A percentile compares a stretch with the other conserved stretches of the same genome.
Evolutionary conservation across 768 basidiomycete species (phyloP).

Genomic region (Pholiota microspora): DNA sequence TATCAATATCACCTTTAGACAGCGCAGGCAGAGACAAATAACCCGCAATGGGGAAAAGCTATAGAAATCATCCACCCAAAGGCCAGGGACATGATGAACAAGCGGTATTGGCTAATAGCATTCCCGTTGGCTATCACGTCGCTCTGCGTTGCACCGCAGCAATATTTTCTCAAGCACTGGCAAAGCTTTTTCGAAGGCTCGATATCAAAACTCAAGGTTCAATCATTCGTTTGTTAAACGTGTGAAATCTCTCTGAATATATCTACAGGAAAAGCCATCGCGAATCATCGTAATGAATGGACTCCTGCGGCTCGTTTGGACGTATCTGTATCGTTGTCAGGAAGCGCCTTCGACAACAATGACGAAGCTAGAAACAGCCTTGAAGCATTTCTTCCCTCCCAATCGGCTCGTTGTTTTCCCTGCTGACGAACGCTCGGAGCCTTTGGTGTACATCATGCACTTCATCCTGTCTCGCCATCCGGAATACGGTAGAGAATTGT

Average conservation of each 20-base stretch:
- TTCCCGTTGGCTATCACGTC: conserved; percentile 83
- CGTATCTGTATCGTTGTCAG: conserved; percentile 91
- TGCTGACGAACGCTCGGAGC: conserved; percentile 73
- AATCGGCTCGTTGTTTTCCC: conserved; percentile 60
- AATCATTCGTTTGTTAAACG: conserved; percentile 1
- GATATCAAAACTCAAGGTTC: conserved; percentile 78
- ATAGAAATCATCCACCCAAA: conserved; percentile 82
- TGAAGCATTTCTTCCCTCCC: conserved; percentile 79
- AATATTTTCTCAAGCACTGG: conserved; percentile 86
- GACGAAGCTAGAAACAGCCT: conserved; percentile 70
- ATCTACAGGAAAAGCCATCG: conserved; percentile 69
- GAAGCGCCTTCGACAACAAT: conserved; percentile 81
- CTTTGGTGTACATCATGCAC: conserved; percentile 76
- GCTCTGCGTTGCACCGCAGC: conserved; percentile 84
- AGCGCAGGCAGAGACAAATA: conserved; percentile 94
- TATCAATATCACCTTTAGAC: conserved; percentile 45
- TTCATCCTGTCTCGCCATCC: conserved; percentile 82
- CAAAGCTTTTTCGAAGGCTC: conserved; percentile 67
- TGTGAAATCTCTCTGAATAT: conserved; percentile 6
- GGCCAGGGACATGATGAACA: conserved; percentile 80
- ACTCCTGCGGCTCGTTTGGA: conserved; percentile 83
- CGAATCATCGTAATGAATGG: conserved; percentile 78
- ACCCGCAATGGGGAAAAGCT: conserved; percentile 92
- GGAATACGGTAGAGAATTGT: conserved; percentile 81
- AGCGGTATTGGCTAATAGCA: conserved; percentile 87